phyloP scores from a whole-genome alignment of 331 rosid species.

The Pyracantha coccinea region DNA sequence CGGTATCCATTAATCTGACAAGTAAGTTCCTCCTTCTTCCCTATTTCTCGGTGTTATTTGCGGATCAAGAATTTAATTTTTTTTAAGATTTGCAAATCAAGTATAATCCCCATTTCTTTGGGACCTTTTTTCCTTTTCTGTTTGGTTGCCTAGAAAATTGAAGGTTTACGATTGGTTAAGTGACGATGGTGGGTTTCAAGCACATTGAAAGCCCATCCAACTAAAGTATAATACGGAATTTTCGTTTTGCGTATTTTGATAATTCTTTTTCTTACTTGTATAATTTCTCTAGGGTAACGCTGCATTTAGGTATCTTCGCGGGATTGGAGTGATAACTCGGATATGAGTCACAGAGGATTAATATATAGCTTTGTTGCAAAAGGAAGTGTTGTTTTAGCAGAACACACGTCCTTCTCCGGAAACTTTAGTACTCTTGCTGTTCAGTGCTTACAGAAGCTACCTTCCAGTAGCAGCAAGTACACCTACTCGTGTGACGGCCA shows the following conservation, averaged over 20 bases:
- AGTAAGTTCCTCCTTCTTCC: conserved; percentile 5
- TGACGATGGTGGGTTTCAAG: not conserved
- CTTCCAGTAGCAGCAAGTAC: conserved; percentile 79
- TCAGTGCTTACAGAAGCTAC: conserved; percentile 90
- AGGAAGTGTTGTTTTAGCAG: conserved; percentile 85
- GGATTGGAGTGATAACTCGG: not conserved
- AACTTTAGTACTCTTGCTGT: conserved; percentile 96
- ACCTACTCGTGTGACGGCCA: conserved; percentile 91
- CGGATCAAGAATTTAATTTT: not conserved
- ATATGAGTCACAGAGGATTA: conserved; percentile 86
- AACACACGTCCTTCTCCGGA: conserved; percentile 80
- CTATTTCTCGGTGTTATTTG: not conserved
- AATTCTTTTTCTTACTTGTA: not conserved
- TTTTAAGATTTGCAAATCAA: not conserved
- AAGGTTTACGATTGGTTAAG: not conserved
- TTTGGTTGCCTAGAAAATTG: not conserved
- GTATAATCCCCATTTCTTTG: not conserved
- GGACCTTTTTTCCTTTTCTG: not conserved
- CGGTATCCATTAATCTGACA: not conserved
- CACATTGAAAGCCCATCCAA: not conserved
- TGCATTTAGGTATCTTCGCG: conserved; percentile 20
- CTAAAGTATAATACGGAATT: not conserved
- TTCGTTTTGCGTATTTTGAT: not conserved
- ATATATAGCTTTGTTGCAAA: conserved; percentile 95
- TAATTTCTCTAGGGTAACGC: conserved; percentile 12